These are phyloP conservation scores for Medicago arabica DNA, from an alignment of 306 rosid genomes.

Conservation along the genomic window DNA sequence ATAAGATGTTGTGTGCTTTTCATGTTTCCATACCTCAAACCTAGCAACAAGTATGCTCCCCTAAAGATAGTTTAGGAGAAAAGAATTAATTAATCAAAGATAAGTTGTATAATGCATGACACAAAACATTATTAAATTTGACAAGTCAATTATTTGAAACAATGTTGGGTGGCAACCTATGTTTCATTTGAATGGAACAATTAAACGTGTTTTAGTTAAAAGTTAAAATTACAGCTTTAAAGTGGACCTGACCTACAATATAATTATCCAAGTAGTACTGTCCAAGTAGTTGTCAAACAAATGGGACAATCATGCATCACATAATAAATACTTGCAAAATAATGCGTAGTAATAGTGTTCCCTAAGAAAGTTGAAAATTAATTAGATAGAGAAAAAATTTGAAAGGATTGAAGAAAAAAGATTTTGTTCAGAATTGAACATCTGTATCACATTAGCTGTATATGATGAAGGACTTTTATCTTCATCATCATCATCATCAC, in stretches of 20 bases:
- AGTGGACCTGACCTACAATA: slow-evolving; percentile 65
- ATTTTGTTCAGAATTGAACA: slow-evolving; percentile 32
- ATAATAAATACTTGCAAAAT: slow-evolving; percentile 43
- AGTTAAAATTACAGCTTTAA: slow-evolving; percentile 60
- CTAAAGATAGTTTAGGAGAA: slow-evolving; percentile 21
- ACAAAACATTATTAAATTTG: slow-evolving; percentile 31
- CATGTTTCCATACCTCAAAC: slow-evolving; percentile 49
- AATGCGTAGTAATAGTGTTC: slow-evolving; percentile 23
- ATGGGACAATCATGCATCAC: slow-evolving; percentile 55
- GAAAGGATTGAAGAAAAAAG: slow-evolving; percentile 30
- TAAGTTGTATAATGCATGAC: slow-evolving; percentile 22
- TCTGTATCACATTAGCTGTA: slow-evolving; percentile 49
- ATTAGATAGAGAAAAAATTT: slow-evolving; percentile 1
- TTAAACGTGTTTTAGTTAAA: slow-evolving; percentile 50
- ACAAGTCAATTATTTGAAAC: slow-evolving; percentile 47
- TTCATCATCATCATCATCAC: slow-evolving; percentile 29
- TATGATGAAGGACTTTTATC: slow-evolving; percentile 34
- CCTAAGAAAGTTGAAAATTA: slow-evolving; percentile 18
- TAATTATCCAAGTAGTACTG: slow-evolving; percentile 57
- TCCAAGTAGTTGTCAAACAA: slow-evolving; percentile 55
- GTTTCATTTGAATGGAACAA: slow-evolving; percentile 51
- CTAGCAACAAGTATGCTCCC: slow-evolving; percentile 12
- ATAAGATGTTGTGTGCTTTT: slow-evolving; percentile 23
- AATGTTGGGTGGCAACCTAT: slow-evolving; percentile 46
- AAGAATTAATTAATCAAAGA: slow-evolving; percentile 15